A percentile compares a stretch with the other conserved stretches of the same genome.
Evolutionary conservation across 2,329 filamentous ascomycete species (phyloP).

Genomic region (Claviceps africana): DNA sequence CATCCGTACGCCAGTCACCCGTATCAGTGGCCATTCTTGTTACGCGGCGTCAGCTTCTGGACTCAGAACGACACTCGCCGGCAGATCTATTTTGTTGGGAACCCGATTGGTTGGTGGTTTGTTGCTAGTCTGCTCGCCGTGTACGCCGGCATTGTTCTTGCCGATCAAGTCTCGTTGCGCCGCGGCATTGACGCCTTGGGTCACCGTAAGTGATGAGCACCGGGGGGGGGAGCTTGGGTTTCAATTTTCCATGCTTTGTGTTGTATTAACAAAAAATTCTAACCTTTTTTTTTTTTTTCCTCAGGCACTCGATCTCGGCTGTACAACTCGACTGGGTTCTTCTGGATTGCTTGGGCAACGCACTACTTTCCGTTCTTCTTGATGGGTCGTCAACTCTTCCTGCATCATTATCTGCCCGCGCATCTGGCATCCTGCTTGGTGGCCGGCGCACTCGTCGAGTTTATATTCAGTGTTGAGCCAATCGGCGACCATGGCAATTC

Average conservation of each 20-base stretch:
- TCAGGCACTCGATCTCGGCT: slow-evolving; percentile 77
- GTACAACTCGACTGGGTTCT: slow-evolving; percentile 98
- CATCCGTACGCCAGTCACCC: slow-evolving; percentile 92
- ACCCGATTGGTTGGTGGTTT: slow-evolving; percentile 95
- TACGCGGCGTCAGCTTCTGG: slow-evolving; percentile 98
- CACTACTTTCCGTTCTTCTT: slow-evolving; percentile 97
- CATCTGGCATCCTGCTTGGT: slow-evolving; percentile 85
- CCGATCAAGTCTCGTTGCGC: slow-evolving; percentile 85
- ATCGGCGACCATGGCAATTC: slow-evolving; percentile 30
- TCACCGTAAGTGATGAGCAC: slow-evolving; percentile 56
- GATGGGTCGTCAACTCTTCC: slow-evolving; percentile 95
- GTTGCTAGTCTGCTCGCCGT: slow-evolving; percentile 84
- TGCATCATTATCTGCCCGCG: slow-evolving; percentile 93
- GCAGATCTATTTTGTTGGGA: slow-evolving; percentile 97
- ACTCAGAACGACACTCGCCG: slow-evolving; percentile 87
- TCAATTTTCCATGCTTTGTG: not conserved
- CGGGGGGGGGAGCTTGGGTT: not conserved
- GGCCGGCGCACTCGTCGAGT: slow-evolving; percentile 82
- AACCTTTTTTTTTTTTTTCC: slow-evolving; percentile 14
- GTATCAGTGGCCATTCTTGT: slow-evolving; percentile 94
- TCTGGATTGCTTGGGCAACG: slow-evolving; percentile 94
- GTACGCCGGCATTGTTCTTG: slow-evolving; percentile 79
- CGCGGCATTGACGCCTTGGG: slow-evolving; percentile 89
- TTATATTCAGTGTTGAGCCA: slow-evolving; percentile 86
- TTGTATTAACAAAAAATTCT: slow-evolving; percentile 10